Percentiles rank a stretch among this genome's conserved stretches.
These are phyloP conservation scores for Polytolypa hystricis DNA, from an alignment of 2,329 filamentous ascomycete genomes.

Conservation along the genomic window DNA sequence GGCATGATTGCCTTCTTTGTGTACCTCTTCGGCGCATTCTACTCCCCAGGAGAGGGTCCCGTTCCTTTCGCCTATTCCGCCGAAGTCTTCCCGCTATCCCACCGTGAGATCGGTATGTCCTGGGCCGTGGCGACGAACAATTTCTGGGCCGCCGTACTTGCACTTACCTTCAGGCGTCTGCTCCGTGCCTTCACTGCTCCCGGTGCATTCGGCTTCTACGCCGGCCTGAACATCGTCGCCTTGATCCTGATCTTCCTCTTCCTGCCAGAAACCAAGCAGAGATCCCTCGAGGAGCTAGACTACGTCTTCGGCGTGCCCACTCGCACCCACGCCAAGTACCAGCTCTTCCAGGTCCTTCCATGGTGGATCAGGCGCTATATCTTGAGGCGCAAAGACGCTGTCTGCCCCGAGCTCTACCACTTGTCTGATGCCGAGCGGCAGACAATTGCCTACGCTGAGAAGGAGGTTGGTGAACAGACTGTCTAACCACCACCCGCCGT, in stretches of 20 bases:
- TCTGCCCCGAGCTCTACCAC: constrained; percentile 39
- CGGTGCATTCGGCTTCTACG: constrained; percentile 52
- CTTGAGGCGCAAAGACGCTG: constrained; percentile 37
- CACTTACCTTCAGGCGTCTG: constrained; percentile 34
- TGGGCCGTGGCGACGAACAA: constrained; percentile 33
- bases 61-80: constrained; percentile 43
- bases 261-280: constrained; percentile 46
- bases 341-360: constrained; percentile 45
- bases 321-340: constrained; percentile 47
- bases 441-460: no score
- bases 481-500: no score
- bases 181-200: constrained; percentile 38
- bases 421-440: no score
- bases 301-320: constrained; percentile 49
- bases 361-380: constrained; percentile 51
- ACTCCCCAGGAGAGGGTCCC: constrained; percentile 53
- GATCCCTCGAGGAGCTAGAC: constrained; percentile 48
- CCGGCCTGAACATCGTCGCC: constrained; percentile 48
- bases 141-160: constrained; percentile 34
- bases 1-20: constrained; percentile 50
- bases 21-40: constrained; percentile 55
- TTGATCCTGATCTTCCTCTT: constrained; percentile 54
- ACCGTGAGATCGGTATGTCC: constrained; percentile 42
- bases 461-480: no score
- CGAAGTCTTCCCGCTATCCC: constrained; percentile 45